phyloP scores from a whole-genome alignment of 805 yeast species.

The Starmerella roubikii region DNA sequence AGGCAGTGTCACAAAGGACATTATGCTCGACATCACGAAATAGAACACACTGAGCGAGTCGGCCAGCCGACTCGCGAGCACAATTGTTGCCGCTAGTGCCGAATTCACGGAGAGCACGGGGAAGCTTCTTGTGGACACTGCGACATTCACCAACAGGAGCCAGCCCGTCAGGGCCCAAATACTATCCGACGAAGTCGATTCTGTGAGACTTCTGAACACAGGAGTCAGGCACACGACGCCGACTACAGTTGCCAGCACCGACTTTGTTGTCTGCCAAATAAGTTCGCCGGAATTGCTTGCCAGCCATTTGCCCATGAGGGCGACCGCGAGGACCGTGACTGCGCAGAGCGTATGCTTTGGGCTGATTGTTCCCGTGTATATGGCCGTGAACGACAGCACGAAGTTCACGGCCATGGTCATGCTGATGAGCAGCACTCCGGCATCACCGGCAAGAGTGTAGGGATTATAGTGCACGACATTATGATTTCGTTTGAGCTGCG shows the following conservation, averaged over 20 bases:
- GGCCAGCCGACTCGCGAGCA: conserved; percentile 72
- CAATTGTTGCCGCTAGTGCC: conserved; percentile 73
- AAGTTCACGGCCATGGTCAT: conserved; percentile 50
- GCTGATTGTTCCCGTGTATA: conserved; percentile 23
- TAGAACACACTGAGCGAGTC: conserved; percentile 69
- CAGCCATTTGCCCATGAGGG: conserved; percentile 23
- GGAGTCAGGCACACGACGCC: conserved; percentile 73
- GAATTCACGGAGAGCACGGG: conserved; percentile 64
- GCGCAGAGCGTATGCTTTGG: conserved; percentile 24
- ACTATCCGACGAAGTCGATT: conserved; percentile 82
- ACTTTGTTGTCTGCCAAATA: conserved; percentile 33
- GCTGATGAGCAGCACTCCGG: conserved; percentile 53
- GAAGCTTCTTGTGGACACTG: conserved; percentile 53
- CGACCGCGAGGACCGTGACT: conserved; percentile 6
- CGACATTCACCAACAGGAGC: conserved; percentile 57
- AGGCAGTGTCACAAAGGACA: conserved; percentile 61
- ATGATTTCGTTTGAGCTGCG: conserved; percentile 62
- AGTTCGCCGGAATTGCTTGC: conserved; percentile 3
- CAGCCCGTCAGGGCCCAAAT: conserved; percentile 86
- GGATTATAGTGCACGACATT: conserved; percentile 58
- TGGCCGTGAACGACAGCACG: conserved; percentile 52
- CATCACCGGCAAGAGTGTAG: conserved; percentile 53
- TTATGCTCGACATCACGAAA: conserved; percentile 61
- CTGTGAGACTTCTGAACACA: conserved; percentile 72
- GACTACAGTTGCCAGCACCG: conserved; percentile 54